phyloP scores from a whole-genome alignment of 2,329 filamentous ascomycete species.

The Pseudovirgaria hyperparasitica region DNA sequence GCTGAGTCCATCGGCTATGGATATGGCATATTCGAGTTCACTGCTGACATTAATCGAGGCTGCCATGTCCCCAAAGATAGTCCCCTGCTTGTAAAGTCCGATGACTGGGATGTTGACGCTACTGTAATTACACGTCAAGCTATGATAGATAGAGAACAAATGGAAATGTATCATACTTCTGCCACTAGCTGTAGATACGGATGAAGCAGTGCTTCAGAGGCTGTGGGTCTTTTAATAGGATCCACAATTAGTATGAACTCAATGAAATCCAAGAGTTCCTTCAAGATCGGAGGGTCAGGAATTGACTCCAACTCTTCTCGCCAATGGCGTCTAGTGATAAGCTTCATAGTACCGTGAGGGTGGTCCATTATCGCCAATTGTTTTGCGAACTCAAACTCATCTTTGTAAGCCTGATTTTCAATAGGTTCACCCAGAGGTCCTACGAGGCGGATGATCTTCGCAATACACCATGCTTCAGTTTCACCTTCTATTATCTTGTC shows the following conservation, averaged over 20 bases:
- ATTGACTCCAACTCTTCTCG: conserved; percentile 5
- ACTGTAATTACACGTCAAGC: too few relatives aligned
- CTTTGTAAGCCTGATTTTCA: conserved; percentile 3
- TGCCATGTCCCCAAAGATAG: too few relatives aligned
- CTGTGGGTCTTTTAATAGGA: conserved; percentile 6
- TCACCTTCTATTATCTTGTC: conserved; percentile 10
- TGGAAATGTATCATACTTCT: too few relatives aligned
- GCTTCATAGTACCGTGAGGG: conserved; percentile 2
- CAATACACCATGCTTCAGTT: conserved; percentile 12
- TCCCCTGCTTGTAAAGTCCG: too few relatives aligned
- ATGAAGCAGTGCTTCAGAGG: conserved; percentile 5
- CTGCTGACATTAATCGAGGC: too few relatives aligned
- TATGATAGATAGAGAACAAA: too few relatives aligned
- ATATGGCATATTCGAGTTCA: too few relatives aligned
- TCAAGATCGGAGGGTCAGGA: conserved; percentile 4
- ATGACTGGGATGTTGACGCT: too few relatives aligned
- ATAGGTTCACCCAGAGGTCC: conserved; percentile 8
- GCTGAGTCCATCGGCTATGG: too few relatives aligned
- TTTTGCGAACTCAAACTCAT: conserved; percentile 6
- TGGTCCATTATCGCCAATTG: conserved; percentile 4
- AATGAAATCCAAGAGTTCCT: conserved; percentile 7
- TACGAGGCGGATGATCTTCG: conserved; percentile 11
- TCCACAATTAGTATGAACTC: conserved; percentile 7
- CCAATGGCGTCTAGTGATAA: conserved; percentile 4
- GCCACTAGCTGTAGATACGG: conserved; percentile 7